Conservation (phyloP, 192 early-diverging fungal species). For the Coemansia sp. region DNA sequence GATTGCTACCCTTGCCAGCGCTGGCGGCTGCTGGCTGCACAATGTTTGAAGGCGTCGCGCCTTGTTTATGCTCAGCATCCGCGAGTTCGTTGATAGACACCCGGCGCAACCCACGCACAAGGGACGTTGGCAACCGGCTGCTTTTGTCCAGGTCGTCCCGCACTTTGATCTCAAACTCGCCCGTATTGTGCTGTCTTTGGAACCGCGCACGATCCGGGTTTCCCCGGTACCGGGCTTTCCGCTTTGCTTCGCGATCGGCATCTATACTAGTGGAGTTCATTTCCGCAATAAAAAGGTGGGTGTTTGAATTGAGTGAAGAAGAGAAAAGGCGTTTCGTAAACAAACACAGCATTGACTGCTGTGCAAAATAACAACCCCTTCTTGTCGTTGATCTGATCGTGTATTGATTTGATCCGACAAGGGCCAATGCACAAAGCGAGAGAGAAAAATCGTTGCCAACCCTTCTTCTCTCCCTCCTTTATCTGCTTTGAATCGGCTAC, state of each 20-base stretch:
- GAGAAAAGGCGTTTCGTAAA: too few relatives aligned
- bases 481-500: too few relatives aligned
- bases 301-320: too few relatives aligned
- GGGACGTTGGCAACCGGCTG: background rate
- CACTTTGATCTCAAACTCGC: conserved; percentile 33
- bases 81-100: conserved; percentile 4
- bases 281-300: too few relatives aligned
- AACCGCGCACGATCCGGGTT: conserved; percentile 48
- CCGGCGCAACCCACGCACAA: conserved; percentile 7
- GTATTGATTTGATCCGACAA: too few relatives aligned
- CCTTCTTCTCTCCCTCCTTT: too few relatives aligned
- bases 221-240: conserved; percentile 44
- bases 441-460: too few relatives aligned
- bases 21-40: background rate
- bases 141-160: conserved; percentile 5
- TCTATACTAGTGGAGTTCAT: too few relatives aligned
- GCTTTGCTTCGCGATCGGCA: conserved; percentile 30
- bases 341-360: too few relatives aligned
- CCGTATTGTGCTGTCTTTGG: conserved; percentile 19
- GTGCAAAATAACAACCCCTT: too few relatives aligned
- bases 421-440: too few relatives aligned
- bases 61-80: background rate
- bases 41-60: background rate
- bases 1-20: background rate
- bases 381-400: too few relatives aligned